Conservation (phyloP, 495 filamentous ascomycete species). For the Penicillium canariense region DNA sequence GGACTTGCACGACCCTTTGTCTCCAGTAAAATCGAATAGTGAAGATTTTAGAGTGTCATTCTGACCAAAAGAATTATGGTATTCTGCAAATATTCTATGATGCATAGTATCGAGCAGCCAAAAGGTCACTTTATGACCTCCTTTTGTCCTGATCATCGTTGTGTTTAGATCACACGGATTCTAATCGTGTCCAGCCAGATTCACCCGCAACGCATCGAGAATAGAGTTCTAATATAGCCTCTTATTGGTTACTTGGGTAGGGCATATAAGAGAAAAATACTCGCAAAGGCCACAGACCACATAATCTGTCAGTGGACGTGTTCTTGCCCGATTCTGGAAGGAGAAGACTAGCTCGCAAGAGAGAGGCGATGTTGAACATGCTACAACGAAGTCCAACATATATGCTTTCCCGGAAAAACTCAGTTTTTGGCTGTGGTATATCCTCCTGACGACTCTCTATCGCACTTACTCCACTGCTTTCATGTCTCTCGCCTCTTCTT, state of each 20-base stretch:
- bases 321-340: background rate
- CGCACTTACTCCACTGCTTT: constrained; percentile 32
- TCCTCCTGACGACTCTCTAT: constrained; percentile 25
- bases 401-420: constrained; percentile 39
- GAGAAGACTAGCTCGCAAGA: background rate
- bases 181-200: too few relatives aligned
- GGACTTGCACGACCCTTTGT: background rate
- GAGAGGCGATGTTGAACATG: constrained; percentile 24
- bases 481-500: constrained; percentile 27
- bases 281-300: background rate
- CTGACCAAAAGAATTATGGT: background rate
- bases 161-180: too few relatives aligned
- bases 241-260: background rate
- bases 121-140: too few relatives aligned
- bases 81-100: background rate
- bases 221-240: background rate
- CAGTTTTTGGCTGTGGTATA: constrained; percentile 28
- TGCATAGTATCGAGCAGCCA: too few relatives aligned
- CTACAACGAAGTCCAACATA: constrained; percentile 53
- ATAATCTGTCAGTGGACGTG: background rate
- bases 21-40: background rate
- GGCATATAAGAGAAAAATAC: background rate
- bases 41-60: background rate
- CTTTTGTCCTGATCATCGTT: too few relatives aligned
- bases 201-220: too few relatives aligned